A percentile compares a stretch with the other conserved stretches of the same genome.
These are phyloP conservation scores for Hirschioporus abietinus DNA, from an alignment of 768 basidiomycete genomes.

Conservation along the genomic window DNA sequence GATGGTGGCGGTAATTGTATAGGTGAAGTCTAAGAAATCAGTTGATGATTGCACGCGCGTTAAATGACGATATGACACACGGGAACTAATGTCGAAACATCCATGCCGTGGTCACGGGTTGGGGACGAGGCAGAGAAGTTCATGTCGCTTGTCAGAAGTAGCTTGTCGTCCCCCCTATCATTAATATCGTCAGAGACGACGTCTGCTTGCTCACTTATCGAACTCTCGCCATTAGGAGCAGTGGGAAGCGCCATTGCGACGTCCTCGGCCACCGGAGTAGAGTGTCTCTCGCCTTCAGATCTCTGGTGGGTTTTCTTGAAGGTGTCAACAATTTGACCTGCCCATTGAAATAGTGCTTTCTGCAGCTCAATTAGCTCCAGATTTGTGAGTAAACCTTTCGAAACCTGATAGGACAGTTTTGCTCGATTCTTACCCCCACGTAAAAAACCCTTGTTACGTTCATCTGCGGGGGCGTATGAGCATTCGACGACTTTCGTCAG, in stretches of 20 bases:
- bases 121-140: not conserved
- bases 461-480: conserved; percentile 45
- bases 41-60: not conserved
- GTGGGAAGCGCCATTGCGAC: not conserved
- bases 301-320: conserved; percentile 9
- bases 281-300: conserved; percentile 7
- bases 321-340: conserved; percentile 9
- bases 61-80: not conserved
- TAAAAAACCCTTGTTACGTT: conserved; percentile 50
- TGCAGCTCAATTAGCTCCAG: conserved; percentile 34
- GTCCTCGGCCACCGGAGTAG: not conserved
- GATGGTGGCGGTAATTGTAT: not conserved
- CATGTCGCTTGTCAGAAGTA: not conserved
- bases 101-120: not conserved
- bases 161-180: conserved; percentile 6
- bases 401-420: conserved; percentile 27
- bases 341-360: conserved; percentile 26
- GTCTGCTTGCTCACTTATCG: not conserved
- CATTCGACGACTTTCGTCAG: conserved; percentile 54
- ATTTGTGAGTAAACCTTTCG: conserved; percentile 33
- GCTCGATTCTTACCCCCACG: conserved; percentile 47
- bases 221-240: not conserved
- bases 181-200: conserved; percentile 49
- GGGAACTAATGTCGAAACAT: not conserved
- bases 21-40: not conserved